phyloP scores from a whole-genome alignment of 2,329 filamentous ascomycete species.

The Trichoderma aggressivum region DNA sequence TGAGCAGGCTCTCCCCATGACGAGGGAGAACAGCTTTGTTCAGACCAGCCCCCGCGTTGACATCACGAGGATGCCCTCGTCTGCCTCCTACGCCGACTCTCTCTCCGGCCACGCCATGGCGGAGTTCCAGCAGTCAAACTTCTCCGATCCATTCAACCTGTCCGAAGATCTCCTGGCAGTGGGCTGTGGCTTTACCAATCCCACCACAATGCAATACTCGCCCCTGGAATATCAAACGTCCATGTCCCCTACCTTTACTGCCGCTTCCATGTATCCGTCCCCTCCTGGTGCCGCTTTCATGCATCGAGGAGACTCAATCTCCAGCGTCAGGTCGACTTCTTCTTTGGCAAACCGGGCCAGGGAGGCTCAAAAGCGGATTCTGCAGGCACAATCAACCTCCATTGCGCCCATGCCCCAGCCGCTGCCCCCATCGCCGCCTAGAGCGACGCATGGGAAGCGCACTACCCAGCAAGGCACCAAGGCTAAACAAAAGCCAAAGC shows the following conservation, averaged over 20 bases:
- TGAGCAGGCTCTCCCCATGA: constrained; percentile 40
- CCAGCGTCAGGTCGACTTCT: constrained; percentile 41
- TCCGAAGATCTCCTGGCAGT: constrained; percentile 36
- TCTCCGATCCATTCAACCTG: constrained; percentile 20
- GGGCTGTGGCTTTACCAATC: constrained; percentile 34
- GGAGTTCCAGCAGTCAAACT: constrained; percentile 20
- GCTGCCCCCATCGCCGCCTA: constrained; percentile 19
- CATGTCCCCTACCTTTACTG: constrained; percentile 28
- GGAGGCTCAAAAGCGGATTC: constrained; percentile 45
- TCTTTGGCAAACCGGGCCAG: constrained; percentile 44
- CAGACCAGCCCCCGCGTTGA: constrained; percentile 32
- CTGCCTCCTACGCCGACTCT: constrained; percentile 32
- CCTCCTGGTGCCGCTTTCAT: constrained; percentile 30
- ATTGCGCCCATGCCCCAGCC: constrained; percentile 46
- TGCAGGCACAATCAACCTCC: constrained; percentile 33
- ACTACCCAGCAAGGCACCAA: constrained; percentile 36
- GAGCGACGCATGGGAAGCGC: not conserved
- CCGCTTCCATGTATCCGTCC: constrained; percentile 41
- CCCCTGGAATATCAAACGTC: constrained; percentile 31
- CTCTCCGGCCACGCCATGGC: constrained; percentile 24
- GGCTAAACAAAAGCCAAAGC: constrained; percentile 56
- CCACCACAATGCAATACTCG: constrained; percentile 30
- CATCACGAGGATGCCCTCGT: constrained; percentile 40
- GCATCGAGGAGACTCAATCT: constrained; percentile 40
- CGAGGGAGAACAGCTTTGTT: constrained; percentile 41